Conservation (phyloP, 208 protist species). For the Trypanosoma brucei region DNA sequence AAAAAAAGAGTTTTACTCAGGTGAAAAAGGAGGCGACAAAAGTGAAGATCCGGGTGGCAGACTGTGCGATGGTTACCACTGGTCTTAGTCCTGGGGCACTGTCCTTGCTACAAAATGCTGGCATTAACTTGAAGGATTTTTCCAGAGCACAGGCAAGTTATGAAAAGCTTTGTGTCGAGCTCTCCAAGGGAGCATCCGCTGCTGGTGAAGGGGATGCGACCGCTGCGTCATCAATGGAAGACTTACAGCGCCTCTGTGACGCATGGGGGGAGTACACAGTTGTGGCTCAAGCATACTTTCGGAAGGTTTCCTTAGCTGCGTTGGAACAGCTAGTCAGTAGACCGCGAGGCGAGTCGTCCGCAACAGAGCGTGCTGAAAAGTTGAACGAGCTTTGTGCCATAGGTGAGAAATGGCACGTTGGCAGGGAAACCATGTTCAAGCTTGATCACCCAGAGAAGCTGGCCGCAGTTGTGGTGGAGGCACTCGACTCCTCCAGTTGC, state of each 20-base stretch:
- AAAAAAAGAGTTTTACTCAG: background rate
- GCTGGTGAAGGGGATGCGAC: conserved; percentile 33
- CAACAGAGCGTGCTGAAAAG: conserved; percentile 44
- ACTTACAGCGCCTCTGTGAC: conserved; percentile 3
- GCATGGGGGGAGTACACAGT: conserved; percentile 31
- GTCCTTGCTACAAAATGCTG: conserved; percentile 59
- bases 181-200: background rate
- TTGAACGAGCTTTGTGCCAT: conserved; percentile 74
- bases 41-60: no score
- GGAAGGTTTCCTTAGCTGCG: conserved; percentile 10
- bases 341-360: conserved; percentile 1
- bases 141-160: conserved; percentile 59
- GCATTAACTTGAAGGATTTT: conserved; percentile 77
- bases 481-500: conserved; percentile 65
- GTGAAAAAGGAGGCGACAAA: no score
- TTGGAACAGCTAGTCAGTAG: conserved; percentile 14
- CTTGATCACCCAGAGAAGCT: conserved; percentile 41
- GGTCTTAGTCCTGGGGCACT: conserved; percentile 41
- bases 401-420: conserved; percentile 63
- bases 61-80: conserved; percentile 38
- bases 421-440: conserved; percentile 54
- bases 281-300: conserved; percentile 18
- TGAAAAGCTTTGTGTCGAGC: conserved; percentile 32
- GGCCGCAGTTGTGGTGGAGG: conserved; percentile 30
- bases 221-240: conserved; percentile 1